Evolutionary conservation across 257 asterid genomes (phyloP), one percentile per base, ranked within the genome.

Genomic region (Rehmannia glutinosa): DNA sequence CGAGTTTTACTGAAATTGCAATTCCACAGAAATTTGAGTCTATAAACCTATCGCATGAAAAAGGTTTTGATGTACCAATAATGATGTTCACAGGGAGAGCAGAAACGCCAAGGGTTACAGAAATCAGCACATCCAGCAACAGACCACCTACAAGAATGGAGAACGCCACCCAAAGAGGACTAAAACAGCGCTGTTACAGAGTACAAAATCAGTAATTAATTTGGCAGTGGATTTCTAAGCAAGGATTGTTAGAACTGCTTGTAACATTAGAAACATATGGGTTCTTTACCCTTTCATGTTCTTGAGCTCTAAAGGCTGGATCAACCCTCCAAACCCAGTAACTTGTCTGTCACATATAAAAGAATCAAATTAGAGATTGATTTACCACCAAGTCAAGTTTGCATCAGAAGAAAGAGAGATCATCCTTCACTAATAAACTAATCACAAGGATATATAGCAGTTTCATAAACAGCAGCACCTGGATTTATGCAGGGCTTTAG

Each of bases 81-180:
- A 88, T 88, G 68, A 86, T 84, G 82, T 88, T 88, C 59, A 86
- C 84, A 5, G 95, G 96, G 58, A 88, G 83, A 36, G 95, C 92
- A 10, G 96, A 86, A 55, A 89, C 92, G 21, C 96, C 95, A 19
- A 89, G 85, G 41, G 88, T 81, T 28, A 89, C 73, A 7, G 95
- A 84, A 69, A 86, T 84, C 68, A 89, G 84, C 76, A 89, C 90
- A 64, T 89, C 96, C 83, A 86, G 69, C 73, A 84, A 50, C 65
- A 89, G 96, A 59, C 95, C 92, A 17, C 90, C 95, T 6, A 86
- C 75, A 41, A 88, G 91, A 78, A 88, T 86, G 4, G 83, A 84
- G 71, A 88, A 84, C 28, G 96, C 96, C 59, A 88, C 83, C 96
- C 96, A 86, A 65, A 89, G 90, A 47, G 90, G 92, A 73, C 81